A percentile compares a stretch with the other conserved stretches of the same genome.
Conservation (phyloP, 495 filamentous ascomycete genomes). For the Gamarada debralockiae region DNA sequence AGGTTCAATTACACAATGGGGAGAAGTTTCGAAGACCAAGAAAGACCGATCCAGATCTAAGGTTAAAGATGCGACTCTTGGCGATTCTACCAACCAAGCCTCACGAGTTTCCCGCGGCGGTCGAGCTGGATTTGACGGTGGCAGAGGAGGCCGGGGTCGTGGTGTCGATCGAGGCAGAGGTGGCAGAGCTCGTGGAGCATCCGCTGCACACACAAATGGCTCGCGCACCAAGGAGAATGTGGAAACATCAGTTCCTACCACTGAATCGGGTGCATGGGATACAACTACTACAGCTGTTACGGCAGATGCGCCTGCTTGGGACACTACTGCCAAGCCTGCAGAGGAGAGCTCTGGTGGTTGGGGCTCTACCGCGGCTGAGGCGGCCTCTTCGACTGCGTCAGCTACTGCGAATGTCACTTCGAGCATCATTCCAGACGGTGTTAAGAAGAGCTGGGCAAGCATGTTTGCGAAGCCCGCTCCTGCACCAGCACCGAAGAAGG, state of each 20-base stretch:
- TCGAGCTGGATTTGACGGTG: conserved; percentile 62
- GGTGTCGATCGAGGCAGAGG: conserved; percentile 74
- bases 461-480: conserved; percentile 41
- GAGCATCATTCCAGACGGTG: conserved; percentile 26
- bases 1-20: conserved; percentile 93
- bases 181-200: conserved; percentile 62
- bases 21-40: conserved; percentile 89
- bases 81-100: conserved; percentile 33
- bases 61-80: conserved; percentile 61
- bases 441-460: conserved; percentile 54
- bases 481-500: conserved; percentile 23
- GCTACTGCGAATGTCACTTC: conserved; percentile 25
- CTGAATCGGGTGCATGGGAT: conserved; percentile 21
- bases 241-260: conserved; percentile 44
- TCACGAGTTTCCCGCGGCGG: conserved; percentile 48
- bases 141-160: conserved; percentile 64
- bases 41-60: conserved; percentile 82
- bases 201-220: conserved; percentile 49
- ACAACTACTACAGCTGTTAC: conserved; percentile 11
- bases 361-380: conserved; percentile 14
- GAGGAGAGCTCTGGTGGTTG: conserved; percentile 25
- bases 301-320: conserved; percentile 18
- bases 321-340: conserved; percentile 32
- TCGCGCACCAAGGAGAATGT: conserved; percentile 41
- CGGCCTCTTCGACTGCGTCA: conserved; percentile 20